Evolutionary conservation across 805 yeast genomes (phyloP).

Genomic region (Ogataea philodendri): DNA sequence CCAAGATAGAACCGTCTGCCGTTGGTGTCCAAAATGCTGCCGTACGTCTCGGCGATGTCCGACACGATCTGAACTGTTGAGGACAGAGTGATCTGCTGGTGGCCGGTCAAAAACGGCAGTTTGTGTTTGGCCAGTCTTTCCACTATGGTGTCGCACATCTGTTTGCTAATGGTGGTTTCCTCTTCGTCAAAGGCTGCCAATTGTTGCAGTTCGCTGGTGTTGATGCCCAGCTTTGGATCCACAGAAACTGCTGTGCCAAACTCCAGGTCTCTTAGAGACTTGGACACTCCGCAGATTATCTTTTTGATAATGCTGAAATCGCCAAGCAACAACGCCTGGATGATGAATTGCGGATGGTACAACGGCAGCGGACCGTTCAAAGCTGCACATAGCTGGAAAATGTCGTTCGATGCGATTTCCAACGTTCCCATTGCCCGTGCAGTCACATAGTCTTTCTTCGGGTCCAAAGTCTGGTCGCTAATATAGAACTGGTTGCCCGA

Average conservation of each 20-base stretch:
- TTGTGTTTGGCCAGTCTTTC: conserved; percentile 63
- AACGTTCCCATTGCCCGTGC: conserved; percentile 56
- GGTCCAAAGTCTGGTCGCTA: conserved; percentile 67
- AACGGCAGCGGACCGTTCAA: conserved; percentile 87
- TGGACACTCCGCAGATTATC: conserved; percentile 53
- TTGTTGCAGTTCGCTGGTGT: conserved; percentile 24
- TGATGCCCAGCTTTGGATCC: conserved; percentile 28
- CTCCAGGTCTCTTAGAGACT: conserved; percentile 53
- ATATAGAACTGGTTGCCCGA: conserved; percentile 87
- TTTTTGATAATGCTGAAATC: conserved; percentile 53
- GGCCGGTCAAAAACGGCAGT: conserved; percentile 81
- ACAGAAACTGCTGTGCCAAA: conserved; percentile 28
- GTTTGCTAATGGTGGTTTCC: conserved; percentile 22
- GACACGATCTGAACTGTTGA: conserved; percentile 65
- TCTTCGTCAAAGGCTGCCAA: conserved; percentile 21
- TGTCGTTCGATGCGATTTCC: conserved; percentile 50
- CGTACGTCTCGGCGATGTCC: conserved; percentile 47
- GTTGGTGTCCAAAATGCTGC: conserved; percentile 51
- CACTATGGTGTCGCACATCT: conserved; percentile 45
- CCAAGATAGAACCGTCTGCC: conserved; percentile 74
- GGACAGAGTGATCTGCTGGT: conserved; percentile 82
- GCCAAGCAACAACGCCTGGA: conserved; percentile 68
- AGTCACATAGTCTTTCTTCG: conserved; percentile 47
- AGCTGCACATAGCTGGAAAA: conserved; percentile 70
- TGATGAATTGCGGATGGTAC: conserved; percentile 85